Base-by-base conservation (phyloP, 208 protist species). In the Borovskyia barvae region DNA sequence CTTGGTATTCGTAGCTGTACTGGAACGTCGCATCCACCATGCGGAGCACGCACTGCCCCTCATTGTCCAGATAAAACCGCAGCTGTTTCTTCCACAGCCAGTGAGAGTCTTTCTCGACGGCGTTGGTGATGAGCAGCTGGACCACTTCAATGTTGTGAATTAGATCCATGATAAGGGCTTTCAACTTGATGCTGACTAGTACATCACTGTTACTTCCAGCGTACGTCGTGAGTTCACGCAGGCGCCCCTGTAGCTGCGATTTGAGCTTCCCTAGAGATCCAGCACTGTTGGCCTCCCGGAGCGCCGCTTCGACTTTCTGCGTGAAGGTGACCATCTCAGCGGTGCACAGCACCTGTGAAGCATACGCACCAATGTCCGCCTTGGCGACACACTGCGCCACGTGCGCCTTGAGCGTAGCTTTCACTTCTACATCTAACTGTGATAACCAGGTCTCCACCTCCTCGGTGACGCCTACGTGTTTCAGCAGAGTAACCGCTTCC, bases 1-100 rank as follows among this genome's bases (percentile, higher is more conserved):
- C 98, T 70, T 99, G 98, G 66, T 99, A 99, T 78, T 99, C 98
- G 77, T 97, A 99, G 54, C 96, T 98, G 80, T 99, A 99, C 43
- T 80, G 65, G 70, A 99, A 98, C 64, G 92, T 66, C 5, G 97
- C 92, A 57, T 98, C 92, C 49, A 95, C 90, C 96, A 98, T 98
- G 50, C 80, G 79, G 20, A 98, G 73, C 19, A 94, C 66, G 65
- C 94, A 98, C 22, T 61, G 59, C 24, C 78, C 64, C 8, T 47
- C 55, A 17, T 43, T 51, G 41, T 90, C 53, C 47, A 97, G 46
- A 68, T 98, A 98, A 72, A 94, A 99, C 8, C 97, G 87, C 26
- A 99, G 79, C 75, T 99, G 97, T 76, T 98, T 98, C 47, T 90
- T 86, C 98, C 98, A 99, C 19, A 92, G 41, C 97, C 97, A 99